Base-by-base conservation (phyloP, 1,139 yeast species). In the Nakaseomyces bracarensis region DNA sequence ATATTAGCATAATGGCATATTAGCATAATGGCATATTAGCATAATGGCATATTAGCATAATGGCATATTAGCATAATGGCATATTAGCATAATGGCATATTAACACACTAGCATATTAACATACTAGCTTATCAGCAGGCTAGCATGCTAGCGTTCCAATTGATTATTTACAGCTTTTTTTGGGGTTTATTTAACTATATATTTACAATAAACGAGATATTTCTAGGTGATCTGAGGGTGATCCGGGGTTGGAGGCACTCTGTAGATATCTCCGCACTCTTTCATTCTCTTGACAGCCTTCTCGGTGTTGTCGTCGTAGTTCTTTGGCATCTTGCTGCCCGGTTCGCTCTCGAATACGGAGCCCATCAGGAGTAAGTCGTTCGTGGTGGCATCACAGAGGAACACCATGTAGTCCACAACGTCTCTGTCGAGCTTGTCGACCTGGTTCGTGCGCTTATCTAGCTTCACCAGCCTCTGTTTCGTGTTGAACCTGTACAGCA, bases 331-430 rank as follows among this genome's bases (percentile, higher is more conserved):
- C 46, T 57, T 66, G 28, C 64, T 78, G 26, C 54, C 47, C 5
- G 68, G 66, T 2, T 61, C 61, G 48, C 79, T 75, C 56, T 85
- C 95, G 57, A 87, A 87, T 13, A 86, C 69, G 9, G 93, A 76
- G 13, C 96, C 96, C 25, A 85, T 85, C 48, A 86, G 68, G 22
- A 73, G 72, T 46, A 82, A 68, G 44, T 79, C 78, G 44, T 79
- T 73, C 23, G 79, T 72, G 49, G 75, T 74, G 11, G 94, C 83
- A 59, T 87, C 85, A 52, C 86, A 71, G 33, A 86, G 72, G 61
- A 75, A 85, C 0, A 83, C 93, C 46, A 82, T 70, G 58, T 85
- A 79, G 60, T 86, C 95, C 18, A 75, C 70, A 38, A 83, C 79
- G 46, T 73, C 72, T 49, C 79, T 72, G 52, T 77, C 82, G 18